Base-by-base conservation (phyloP, 106 monocot species). In the Apostasia shenzhenica region DNA sequence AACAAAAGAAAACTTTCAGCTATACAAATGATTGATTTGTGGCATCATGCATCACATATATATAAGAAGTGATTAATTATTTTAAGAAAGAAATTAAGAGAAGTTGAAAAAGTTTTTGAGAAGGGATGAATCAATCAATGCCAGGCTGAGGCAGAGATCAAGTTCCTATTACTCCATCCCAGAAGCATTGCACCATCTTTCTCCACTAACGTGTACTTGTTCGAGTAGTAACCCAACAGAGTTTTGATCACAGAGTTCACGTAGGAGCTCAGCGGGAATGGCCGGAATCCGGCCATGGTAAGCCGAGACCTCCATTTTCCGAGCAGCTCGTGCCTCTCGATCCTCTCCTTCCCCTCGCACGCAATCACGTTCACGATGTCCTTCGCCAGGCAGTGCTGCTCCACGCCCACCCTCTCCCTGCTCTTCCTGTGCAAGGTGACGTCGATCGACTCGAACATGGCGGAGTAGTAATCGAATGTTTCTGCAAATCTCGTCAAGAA, bases 111-210 rank as follows among this genome's bases (percentile, higher is more conserved):
- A 26, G 26, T 26, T 26, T 26, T 26, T 26, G 26, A 26, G 26
- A 26, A 26, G 26, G 26, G 26, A 26, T 26, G 26, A 0, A 52
- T 9, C 43, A 7, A 5, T 84, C 78, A 89, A 41, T 85, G 80
- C 95, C 95, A 97, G 9, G 95, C 95, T 11, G 95, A 97, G n/a
- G 95, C 92, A 8, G 95, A 88, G 38, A 97, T 89, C 80, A 97
- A 51, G 63, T 74, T 84, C 72, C 95, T 88, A 14, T 81, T 78
- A 80, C 79, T 92, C 95, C 95, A 97, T 1, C 95, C 95, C 45
- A 97, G 81, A 14, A 92, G 79, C 84, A 89, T 56, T 0, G 92
- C 92, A 0, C 95, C 95, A 51, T 92, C 92, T 55, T 77, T 89
- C 82, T 97, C 95, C 51, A 81, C 78, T 64, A 92, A 46, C 0